Evolutionary conservation across 2,329 filamentous ascomycete species (phyloP).

Genomic region (Drechslera avenae): DNA sequence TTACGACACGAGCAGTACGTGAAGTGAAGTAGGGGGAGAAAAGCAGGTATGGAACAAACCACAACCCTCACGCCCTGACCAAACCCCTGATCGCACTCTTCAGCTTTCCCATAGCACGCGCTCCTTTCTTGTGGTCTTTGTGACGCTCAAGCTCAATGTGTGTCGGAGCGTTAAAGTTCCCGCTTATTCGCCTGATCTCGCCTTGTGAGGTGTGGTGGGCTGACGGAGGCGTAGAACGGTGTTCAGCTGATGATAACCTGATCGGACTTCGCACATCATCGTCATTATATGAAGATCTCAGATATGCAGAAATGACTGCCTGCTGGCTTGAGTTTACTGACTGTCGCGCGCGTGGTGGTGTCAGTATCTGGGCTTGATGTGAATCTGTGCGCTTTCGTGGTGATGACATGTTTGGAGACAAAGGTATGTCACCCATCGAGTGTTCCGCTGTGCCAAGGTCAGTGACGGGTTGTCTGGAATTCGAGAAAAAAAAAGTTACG

Average conservation of each 20-base stretch:
- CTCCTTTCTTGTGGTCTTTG: constrained; percentile 16
- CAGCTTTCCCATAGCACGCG: constrained; percentile 20
- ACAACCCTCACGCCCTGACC: constrained; percentile 15
- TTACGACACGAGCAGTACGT: not conserved
- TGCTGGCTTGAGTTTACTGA: constrained; percentile 4
- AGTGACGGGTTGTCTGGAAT: not conserved
- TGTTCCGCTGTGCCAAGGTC: constrained; percentile 4
- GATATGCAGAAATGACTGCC: constrained; percentile 9
- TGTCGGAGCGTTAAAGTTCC: constrained; percentile 38
- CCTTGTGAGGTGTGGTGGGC: constrained; percentile 9
- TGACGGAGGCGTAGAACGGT: constrained; percentile 7
- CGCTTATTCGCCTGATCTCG: constrained; percentile 28
- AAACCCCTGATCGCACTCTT: constrained; percentile 21
- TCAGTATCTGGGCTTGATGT: constrained; percentile 9
- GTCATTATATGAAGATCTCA: constrained; percentile 10
- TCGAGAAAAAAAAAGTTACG: not conserved
- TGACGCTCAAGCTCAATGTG: constrained; percentile 28
- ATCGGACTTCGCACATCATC: constrained; percentile 8
- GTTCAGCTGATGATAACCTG: constrained; percentile 15
- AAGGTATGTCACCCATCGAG: constrained; percentile 11
- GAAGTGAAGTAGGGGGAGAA: not conserved
- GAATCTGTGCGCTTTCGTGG: constrained; percentile 21
- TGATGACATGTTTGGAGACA: not conserved
- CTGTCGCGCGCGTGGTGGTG: not conserved
- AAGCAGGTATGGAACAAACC: constrained; percentile 3